Conservation (phyloP, 2,329 filamentous ascomycete genomes). For the Aspergillus sp. region DNA sequence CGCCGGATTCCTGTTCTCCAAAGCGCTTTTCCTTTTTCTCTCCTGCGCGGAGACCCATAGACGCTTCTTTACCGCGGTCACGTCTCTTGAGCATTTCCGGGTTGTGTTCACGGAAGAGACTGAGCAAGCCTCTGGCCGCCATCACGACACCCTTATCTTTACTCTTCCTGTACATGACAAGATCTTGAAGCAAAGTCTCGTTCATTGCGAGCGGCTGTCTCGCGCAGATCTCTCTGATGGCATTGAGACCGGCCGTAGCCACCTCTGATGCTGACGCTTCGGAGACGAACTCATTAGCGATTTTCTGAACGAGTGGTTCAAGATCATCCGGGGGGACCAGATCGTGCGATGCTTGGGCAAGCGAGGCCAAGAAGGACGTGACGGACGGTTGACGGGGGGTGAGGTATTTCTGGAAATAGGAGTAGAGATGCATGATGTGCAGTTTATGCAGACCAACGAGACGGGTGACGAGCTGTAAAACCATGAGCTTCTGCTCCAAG, state of each 20-base stretch:
- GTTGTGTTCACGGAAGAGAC: conserved; percentile 85
- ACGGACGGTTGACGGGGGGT: conserved; percentile 85
- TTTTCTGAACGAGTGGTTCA: conserved; percentile 88
- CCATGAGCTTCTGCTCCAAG: conserved; percentile 83
- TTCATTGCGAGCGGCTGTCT: conserved; percentile 95
- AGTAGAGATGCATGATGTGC: conserved; percentile 86
- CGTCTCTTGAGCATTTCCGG: conserved; percentile 85
- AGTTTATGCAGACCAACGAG: conserved; percentile 91
- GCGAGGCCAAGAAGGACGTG: conserved; percentile 85
- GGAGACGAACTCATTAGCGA: conserved; percentile 97
- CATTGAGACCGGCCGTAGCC: conserved; percentile 85
- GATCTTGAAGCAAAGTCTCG: conserved; percentile 89
- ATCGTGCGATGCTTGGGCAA: conserved; percentile 88
- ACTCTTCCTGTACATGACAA: conserved; percentile 93
- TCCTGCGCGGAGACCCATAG: conserved; percentile 74
- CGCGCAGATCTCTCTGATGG: conserved; percentile 89
- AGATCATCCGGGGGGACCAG: conserved; percentile 89
- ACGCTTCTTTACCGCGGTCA: conserved; percentile 87
- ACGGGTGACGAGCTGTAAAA: conserved; percentile 85
- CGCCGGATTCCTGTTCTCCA: conserved; percentile 75
- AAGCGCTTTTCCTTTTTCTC: conserved; percentile 74
- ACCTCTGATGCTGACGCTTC: conserved; percentile 91
- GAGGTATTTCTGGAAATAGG: conserved; percentile 91
- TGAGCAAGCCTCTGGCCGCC: conserved; percentile 89
- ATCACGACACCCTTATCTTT: conserved; percentile 99